Percentiles rank a stretch among this genome's conserved stretches.
Conservation (phyloP, 768 basidiomycete genomes). For the Collybia sp. region DNA sequence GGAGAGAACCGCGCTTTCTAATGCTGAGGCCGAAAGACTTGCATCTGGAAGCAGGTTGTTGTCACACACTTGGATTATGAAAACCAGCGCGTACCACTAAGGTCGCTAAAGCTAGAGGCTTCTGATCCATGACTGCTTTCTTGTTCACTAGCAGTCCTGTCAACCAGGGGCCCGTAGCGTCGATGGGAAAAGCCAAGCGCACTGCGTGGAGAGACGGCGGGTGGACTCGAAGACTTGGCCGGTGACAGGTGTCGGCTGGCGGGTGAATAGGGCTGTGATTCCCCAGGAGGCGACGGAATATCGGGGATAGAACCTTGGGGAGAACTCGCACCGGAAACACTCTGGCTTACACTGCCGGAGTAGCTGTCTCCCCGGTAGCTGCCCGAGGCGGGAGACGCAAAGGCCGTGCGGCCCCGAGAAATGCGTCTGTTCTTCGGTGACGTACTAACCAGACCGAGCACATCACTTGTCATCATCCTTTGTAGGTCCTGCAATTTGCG, state of each 20-base stretch:
- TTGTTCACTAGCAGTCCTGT: conserved; percentile 43
- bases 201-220: conserved; percentile 50
- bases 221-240: conserved; percentile 59
- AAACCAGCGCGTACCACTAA: conserved; percentile 57
- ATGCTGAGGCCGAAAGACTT: conserved; percentile 71
- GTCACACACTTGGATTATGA: background rate
- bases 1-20: conserved; percentile 78
- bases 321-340: conserved; percentile 70
- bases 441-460: conserved; percentile 61
- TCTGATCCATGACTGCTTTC: conserved; percentile 67
- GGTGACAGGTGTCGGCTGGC: conserved; percentile 46
- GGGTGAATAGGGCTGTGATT: conserved; percentile 50
- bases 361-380: conserved; percentile 34
- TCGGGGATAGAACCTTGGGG: conserved; percentile 78
- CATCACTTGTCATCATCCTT: conserved; percentile 68
- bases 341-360: conserved; percentile 59
- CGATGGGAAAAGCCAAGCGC: conserved; percentile 46
- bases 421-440: conserved; percentile 29
- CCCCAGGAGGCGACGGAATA: conserved; percentile 67
- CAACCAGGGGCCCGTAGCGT: conserved; percentile 40
- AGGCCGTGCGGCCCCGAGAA: conserved; percentile 38
- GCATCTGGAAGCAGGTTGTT: conserved; percentile 39
- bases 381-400: conserved; percentile 28
- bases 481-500: conserved; percentile 67
- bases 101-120: conserved; percentile 80